Base-by-base conservation (phyloP, 257 asterid genomes). In the Solanum clarkiae region DNA sequence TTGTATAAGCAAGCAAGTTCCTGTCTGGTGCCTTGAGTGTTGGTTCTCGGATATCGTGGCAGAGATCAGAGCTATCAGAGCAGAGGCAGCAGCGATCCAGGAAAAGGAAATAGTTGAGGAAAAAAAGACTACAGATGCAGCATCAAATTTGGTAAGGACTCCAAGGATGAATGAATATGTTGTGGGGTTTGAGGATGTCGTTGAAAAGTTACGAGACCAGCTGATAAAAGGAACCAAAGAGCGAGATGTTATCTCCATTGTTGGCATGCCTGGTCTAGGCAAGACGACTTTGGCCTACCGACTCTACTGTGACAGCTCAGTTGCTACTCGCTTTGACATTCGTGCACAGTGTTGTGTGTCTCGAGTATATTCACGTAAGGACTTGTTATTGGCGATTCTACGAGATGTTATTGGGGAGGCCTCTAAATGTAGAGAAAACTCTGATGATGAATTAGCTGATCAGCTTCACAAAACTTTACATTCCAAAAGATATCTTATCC, bases 231-330 rank as follows among this genome's bases (percentile, higher is more conserved):
- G 86, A 55, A 26, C 86, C 4, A 15, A 4, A 4, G 36, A 26
- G 3, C 79, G 47, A 9, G 87, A 80, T 15, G 81, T 57, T 1
- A 59, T 87, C 7, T 22, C 85, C 1, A 80, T 87, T 45, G 69
- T 69, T 12, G 89, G 89, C 14, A 80, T 80, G 89, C 18, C 62
- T 16, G 85, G 87, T 13, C 16, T 70, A 0, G 87, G 89, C 15
- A 71, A 85, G 53, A 84, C 87, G 1, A 87, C 68, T 18, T 51
- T 83, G 82, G 82, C 86, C 18, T 6, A 40, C 20, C 62, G n/a
- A 40, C 51, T 85, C 17, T 85, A n/a, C 6, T 22, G 12, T 66
- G 81, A 69, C 54, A 10, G 5, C 5, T 26, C 3, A 2, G 53
- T 85, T 60, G 40, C 8, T 1, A 24, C 3, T 66, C 81, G 54